A percentile compares a stretch with the other conserved stretches of the same genome.
Conservation (phyloP, 768 basidiomycete genomes). For the Pleurotus tuber-regium region DNA sequence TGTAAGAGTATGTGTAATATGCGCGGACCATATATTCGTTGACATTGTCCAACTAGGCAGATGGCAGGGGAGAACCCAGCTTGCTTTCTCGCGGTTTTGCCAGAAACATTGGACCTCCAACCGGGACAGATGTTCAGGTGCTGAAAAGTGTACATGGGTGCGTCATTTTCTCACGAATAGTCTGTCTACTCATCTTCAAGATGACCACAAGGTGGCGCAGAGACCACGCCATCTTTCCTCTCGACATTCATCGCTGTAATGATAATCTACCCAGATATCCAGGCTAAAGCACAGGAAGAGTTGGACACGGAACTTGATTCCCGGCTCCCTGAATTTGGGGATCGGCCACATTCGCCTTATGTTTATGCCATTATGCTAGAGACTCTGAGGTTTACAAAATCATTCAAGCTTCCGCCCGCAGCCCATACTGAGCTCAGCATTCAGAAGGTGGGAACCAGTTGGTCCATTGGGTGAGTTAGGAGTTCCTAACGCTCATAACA, state of each 20-base stretch:
- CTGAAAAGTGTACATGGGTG: too few relatives aligned
- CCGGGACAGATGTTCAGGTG: too few relatives aligned
- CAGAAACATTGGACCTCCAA: too few relatives aligned
- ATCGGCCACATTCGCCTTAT: conserved; percentile 19
- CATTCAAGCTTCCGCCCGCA: not conserved
- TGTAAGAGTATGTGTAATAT: too few relatives aligned
- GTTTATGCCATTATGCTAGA: conserved; percentile 22
- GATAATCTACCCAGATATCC: conserved; percentile 16
- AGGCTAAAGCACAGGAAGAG: conserved; percentile 28
- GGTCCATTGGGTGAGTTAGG: not conserved
- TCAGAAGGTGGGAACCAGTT: not conserved
- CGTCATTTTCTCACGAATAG: too few relatives aligned
- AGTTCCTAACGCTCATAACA: not conserved
- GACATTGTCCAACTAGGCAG: too few relatives aligned
- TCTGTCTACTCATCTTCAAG: too few relatives aligned
- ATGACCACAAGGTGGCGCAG: not conserved
- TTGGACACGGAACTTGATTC: conserved; percentile 20
- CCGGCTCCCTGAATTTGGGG: conserved; percentile 20
- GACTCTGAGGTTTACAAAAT: conserved; percentile 16
- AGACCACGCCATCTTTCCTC: not conserved
- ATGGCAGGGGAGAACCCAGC: too few relatives aligned
- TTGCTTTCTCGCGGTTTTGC: too few relatives aligned
- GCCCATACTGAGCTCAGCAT: not conserved
- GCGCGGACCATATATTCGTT: too few relatives aligned
- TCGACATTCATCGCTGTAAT: not conserved